Evolutionary conservation across 768 basidiomycete genomes (phyloP), one percentile per base, ranked within the genome.

Genomic region (Saitozyma sp.): DNA sequence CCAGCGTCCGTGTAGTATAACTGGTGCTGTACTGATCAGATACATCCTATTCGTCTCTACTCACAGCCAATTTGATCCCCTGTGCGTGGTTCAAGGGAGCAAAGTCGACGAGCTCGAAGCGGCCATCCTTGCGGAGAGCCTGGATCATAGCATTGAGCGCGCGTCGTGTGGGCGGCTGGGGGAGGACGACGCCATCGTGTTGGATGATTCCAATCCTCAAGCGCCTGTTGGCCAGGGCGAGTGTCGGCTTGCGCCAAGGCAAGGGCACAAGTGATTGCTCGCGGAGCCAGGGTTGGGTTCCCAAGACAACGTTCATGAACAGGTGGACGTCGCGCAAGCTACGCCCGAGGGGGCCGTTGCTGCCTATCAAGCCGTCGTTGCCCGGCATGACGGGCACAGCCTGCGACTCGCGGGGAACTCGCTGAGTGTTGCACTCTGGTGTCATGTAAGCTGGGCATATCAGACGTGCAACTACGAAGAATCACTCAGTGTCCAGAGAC

Each of bases 401-500:
- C 52, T 13, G n/a, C 10, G 19, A 38, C 52, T 38, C 7, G 8
- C 17, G 10, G 13, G 16, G 40, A 20, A 54, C 52, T 20, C 17
- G 63, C 6, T 66, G 68, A 2, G 72, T 49, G 62, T 71, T 67
- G 39, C 73, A 60, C n/a, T 70, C 70, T 29, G 29, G 29, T 29
- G 29, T 29, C 29, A 29, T 29, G 29, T 29, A 29, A 29, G 29
- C 29, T 29, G 29, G 29, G 29, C 29, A 29, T 29, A 29, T 29
- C 29, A 29, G 29, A 29, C 29, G 29, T 29, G 29, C 29, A 29
- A 29, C 29, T 29, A 29, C 54, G 63, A 66, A 17, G 73, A 71
- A 9, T 70, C 70, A 50, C 68, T 69, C 13, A 74, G 59, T 29
- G 54, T 46, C 51, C 65, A 74, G 17, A 74, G 61, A 8, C 88